Base-by-base conservation (phyloP, 805 yeast genomes). In the Candida nitratophila region DNA sequence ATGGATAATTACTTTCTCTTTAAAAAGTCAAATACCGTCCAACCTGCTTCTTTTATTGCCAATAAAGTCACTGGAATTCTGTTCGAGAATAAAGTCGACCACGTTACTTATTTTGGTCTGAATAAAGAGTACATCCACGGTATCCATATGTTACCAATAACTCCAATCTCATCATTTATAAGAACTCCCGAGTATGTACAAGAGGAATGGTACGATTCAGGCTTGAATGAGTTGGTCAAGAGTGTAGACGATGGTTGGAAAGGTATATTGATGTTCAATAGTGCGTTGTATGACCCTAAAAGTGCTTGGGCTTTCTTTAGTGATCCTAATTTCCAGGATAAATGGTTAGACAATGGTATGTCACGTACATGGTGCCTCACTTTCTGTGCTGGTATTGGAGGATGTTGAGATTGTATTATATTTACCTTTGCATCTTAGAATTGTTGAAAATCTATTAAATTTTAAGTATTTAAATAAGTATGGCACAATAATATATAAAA, bases 71-170 rank as follows among this genome's bases (percentile, higher is more conserved):
- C 79, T 27, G 91, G 91, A 8, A 82, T 84, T 46, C 59, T 77
- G 39, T 81, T 81, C 60, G 89, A 84, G 56, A 83, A 83, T 64
- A 82, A 83, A 56, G 68, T 81, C 45, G 86, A 79, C 55, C 81
- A 83, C 64, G 76, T 86, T 8, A 83, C 90, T 2, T 84, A 77
- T 54, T 84, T 84, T 55, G 89, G 89, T 5, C 56, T 65, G 47
- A 65, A 73, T 44, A 63, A 66, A 35, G 81, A 82, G 60, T 83
- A 77, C 53, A 82, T 81, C 43, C 87, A 83, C 51, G 91, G 91
- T 4, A 84, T 83, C 47, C 89, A 84, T 59, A 84, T 83, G 89
- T 56, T 84, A 33, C 90, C 90, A 20, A 65, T 77, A 26, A 81
- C 86, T 0, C 84, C 87, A 1, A 69, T 71, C 16, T 77, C 84